phyloP scores from a whole-genome alignment of 768 basidiomycete genomes.

The Mycena latifolia region DNA sequence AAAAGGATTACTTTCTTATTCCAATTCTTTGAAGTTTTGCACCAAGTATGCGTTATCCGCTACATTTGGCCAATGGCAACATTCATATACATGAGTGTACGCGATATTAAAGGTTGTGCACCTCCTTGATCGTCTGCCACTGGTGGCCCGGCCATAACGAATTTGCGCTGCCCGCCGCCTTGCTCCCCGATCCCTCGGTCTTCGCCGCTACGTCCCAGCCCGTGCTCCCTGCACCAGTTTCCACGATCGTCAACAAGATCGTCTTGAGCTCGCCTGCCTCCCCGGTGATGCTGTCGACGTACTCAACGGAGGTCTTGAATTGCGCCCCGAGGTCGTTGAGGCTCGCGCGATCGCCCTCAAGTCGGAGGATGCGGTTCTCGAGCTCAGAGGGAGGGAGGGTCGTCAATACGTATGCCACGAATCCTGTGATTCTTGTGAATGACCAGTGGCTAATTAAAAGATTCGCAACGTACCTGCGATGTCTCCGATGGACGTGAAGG shows the following conservation, averaged over 20 bases:
- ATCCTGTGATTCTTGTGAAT: background rate
- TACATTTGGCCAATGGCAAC: too few relatives aligned
- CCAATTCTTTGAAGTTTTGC: too few relatives aligned
- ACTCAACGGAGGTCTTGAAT: background rate
- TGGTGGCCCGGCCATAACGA: background rate
- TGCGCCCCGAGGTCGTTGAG: background rate
- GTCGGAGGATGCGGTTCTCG: background rate
- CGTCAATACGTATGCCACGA: background rate
- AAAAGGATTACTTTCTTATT: too few relatives aligned
- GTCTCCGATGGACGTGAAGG: too few relatives aligned
- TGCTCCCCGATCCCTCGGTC: background rate
- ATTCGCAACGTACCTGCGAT: too few relatives aligned
- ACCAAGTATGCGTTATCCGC: too few relatives aligned
- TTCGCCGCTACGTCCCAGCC: background rate
- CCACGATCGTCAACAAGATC: background rate
- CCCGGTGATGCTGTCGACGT: background rate
- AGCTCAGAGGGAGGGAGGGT: background rate
- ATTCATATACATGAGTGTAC: too few relatives aligned
- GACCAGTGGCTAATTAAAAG: too few relatives aligned
- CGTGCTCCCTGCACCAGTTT: background rate
- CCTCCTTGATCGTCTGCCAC: background rate
- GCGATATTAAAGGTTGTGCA: background rate
- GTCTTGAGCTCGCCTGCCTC: background rate
- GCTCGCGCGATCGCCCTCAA: background rate
- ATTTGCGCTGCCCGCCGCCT: background rate